Base-by-base conservation (phyloP, 805 yeast species). In the Tetrapisispora phaffii region DNA sequence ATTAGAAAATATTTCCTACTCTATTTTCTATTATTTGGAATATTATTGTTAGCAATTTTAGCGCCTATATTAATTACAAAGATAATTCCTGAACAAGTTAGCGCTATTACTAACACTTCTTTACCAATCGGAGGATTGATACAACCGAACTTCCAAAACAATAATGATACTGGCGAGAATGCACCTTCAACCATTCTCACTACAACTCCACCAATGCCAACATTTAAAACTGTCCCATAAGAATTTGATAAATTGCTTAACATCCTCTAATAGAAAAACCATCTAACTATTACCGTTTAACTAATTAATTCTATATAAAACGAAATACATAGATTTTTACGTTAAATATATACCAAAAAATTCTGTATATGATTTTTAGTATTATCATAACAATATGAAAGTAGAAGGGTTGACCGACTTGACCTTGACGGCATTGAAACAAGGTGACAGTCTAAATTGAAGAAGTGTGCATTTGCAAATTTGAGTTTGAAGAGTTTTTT, bases 141-240 rank as follows among this genome's bases (percentile, higher is more conserved):
- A 7, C 88, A 82, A 57, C 87, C 88, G 1, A 72, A 66, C 33
- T 56, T 63, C 34, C 85, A 80, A 54, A 68, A 74, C 38, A 78
- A 80, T 50, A 80, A 82, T 53, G 87, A 82, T 55, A 81, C 87
- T 0, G 87, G 86, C 0, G 57, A 62, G 1, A 66, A 54, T 49
- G 83, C 82, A 0, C 82, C 84, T 0, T 43, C 61, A 1, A 61
- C 66, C 10, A 67, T 78, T 15, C 50, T 66, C 15, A 63, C 69
- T 6, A 65, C 68, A 0, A 67, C 69, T 12, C 70, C 71, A 0
- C 52, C 65, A 7, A 41, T 47, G 44, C 66, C 66, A 1, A 51
- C 48, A 1, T 59, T 66, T 42, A 63, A 54, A 35, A 66, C 72
- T 0, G 65, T 58, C 22, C 47, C 58, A 5, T 63, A 57, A 57